Evolutionary conservation across 768 basidiomycete species (phyloP), one percentile per base, ranked within the genome.

Genomic region (Panus rudis): DNA sequence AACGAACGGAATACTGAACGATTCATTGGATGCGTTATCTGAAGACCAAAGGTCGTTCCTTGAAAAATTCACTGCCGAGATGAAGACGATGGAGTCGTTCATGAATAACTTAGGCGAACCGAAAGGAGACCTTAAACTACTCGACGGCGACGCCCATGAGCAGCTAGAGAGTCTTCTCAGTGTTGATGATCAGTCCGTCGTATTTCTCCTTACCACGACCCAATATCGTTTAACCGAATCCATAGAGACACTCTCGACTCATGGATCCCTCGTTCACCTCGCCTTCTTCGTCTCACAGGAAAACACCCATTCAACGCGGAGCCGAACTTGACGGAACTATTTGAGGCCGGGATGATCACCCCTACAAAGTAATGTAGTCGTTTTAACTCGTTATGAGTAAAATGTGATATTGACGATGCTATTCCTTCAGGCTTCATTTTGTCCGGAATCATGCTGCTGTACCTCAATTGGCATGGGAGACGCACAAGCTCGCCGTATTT

Each of bases 281-380:
- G 53, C 14, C 65, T 78, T 33, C 59, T 79, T 19, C 68, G 75
- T 2, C 51, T 79, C 40, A 81, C 78, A 4, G 75, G 75, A 20
- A 70, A 73, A 48, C 80, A 80, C 54, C 80, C 80, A 1, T 78
- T 80, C 66, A 82, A 81, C 55, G 50, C 58, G 23, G 80, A 81
- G 53, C 64, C 76, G 1, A 63, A 55, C 16, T 59, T 80, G 13
- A 57, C 60, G n/a, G 59, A 59, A 19, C 60, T 79, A 4, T 75
- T 71, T 48, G 46, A 60, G 3, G 58, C 61, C 2, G 68, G 54
- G 2, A 42, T 67, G 39, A 48, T 64, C 28, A 8, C n/a, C 20
- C 19, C 27, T 8, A 10, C 54, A 1, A 54, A 54, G 53, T 54
- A 17, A 3, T 11, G 31, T 5, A 13, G 41, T 39, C 16, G 24